phyloP scores from a whole-genome alignment of 164 flowering plant genomes.

The Brasenia schreberi region DNA sequence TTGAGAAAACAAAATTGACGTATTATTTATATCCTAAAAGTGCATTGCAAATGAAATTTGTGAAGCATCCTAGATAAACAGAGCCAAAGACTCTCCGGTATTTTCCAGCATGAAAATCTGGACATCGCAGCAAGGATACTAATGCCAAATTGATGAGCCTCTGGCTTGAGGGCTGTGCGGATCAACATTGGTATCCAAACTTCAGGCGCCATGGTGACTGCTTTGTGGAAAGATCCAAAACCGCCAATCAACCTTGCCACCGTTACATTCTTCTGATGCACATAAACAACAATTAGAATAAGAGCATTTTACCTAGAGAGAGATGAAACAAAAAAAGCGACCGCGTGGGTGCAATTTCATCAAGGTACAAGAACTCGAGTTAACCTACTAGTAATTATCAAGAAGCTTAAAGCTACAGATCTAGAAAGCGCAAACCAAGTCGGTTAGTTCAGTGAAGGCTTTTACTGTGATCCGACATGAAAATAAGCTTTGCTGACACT shows the following conservation, averaged over 20 bases:
- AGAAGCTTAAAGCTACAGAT: no score
- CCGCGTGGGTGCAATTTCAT: not conserved
- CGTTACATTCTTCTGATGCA: slow-evolving; percentile 37
- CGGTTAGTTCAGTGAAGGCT: not conserved
- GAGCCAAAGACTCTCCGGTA: slow-evolving; percentile 51
- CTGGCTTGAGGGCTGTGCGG: slow-evolving; percentile 51
- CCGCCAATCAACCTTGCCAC: slow-evolving; percentile 39
- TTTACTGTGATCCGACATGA: not conserved
- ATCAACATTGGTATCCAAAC: slow-evolving; percentile 67
- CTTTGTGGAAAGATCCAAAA: slow-evolving; percentile 33
- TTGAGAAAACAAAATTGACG: no score
- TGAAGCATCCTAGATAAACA: slow-evolving; percentile 58
- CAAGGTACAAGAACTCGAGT: not conserved
- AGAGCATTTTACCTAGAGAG: not conserved
- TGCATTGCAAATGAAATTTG: slow-evolving; percentile 12
- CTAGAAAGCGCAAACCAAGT: no score
- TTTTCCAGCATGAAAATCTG: slow-evolving; percentile 27
- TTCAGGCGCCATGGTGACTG: slow-evolving; percentile 59
- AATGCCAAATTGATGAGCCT: slow-evolving; percentile 37
- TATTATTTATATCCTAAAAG: no score
- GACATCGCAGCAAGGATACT: slow-evolving; percentile 46
- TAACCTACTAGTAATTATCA: not conserved
- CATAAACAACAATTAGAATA: not conserved
- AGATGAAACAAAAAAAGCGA: not conserved
- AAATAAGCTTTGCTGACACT: no score